A percentile compares a stretch with the other conserved stretches of the same genome.
phyloP scores from a whole-genome alignment of 805 yeast species.

The Lipomyces oligophaga region DNA sequence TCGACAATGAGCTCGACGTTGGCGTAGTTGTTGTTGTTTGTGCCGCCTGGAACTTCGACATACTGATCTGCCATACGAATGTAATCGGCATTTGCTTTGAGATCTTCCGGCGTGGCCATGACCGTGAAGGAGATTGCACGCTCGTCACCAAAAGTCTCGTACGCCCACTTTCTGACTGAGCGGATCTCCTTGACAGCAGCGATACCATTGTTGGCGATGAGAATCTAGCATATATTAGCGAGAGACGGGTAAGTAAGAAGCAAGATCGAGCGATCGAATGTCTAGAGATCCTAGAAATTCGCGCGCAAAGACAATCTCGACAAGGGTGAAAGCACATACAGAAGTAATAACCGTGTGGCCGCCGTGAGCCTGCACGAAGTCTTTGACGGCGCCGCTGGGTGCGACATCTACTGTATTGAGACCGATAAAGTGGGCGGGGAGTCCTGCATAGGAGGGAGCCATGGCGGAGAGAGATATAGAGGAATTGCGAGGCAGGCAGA shows the following conservation, averaged over 20 bases:
- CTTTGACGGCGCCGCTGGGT: constrained; percentile 66
- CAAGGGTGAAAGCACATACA: constrained; percentile 29
- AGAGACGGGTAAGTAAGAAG: background rate
- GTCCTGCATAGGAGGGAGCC: constrained; percentile 3
- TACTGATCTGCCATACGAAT: constrained; percentile 99
- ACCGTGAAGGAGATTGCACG: constrained; percentile 89
- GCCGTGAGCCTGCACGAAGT: constrained; percentile 76
- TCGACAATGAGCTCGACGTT: constrained; percentile 97
- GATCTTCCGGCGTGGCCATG: constrained; percentile 99
- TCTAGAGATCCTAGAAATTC: too few species aligned
- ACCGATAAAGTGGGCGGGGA: constrained; percentile 71
- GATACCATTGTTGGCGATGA: constrained; percentile 98
- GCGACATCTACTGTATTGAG: constrained; percentile 72
- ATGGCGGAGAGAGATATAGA: constrained; percentile 3
- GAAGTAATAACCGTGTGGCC: constrained; percentile 94
- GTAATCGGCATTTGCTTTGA: constrained; percentile 94
- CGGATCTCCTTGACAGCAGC: constrained; percentile 99
- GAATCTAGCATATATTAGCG: constrained; percentile 41
- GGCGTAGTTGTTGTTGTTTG: constrained; percentile 97
- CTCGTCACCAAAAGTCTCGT: constrained; percentile 97
- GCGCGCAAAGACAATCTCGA: background rate
- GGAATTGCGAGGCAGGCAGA: constrained; percentile 5
- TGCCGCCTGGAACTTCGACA: constrained; percentile 98
- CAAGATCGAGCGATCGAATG: background rate
- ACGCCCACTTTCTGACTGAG: constrained; percentile 97